A percentile compares a stretch with the other conserved stretches of the same genome.
Conservation (phyloP, 2,329 filamentous ascomycete species). For the Ploettnerulaceae sp. region DNA sequence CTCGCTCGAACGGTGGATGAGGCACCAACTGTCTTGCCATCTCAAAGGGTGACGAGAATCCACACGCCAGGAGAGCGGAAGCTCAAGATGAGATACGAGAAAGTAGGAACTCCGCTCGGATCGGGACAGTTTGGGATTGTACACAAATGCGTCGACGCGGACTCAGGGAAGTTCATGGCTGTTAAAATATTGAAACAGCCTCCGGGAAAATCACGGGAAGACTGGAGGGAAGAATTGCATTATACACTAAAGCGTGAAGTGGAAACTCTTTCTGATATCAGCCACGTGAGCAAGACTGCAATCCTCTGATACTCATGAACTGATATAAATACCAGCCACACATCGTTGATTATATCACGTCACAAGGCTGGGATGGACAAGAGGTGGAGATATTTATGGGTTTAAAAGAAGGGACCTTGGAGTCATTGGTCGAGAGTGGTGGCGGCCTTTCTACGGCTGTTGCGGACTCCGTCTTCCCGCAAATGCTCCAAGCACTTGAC, state of each 20-base stretch:
- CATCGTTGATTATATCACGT: constrained; percentile 14
- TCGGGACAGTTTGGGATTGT: constrained; percentile 21
- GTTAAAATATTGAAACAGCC: constrained; percentile 21
- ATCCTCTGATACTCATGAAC: constrained; percentile 1
- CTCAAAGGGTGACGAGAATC: constrained; percentile 11
- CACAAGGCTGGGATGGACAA: constrained; percentile 5
- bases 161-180: constrained; percentile 22
- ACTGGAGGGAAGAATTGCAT: constrained; percentile 6
- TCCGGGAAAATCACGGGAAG: constrained; percentile 9
- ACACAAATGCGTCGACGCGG: constrained; percentile 21
- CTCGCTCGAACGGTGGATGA: constrained; percentile 14
- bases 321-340: constrained; percentile 7
- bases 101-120: constrained; percentile 13
- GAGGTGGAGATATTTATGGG: constrained; percentile 13
- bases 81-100: constrained; percentile 19
- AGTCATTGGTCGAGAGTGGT: constrained; percentile 5
- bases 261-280: constrained; percentile 14
- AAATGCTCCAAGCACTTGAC: constrained; percentile 16
- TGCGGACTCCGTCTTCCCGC: constrained; percentile 13
- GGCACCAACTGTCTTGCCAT: constrained; percentile 13
- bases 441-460: background rate
- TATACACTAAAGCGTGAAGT: constrained; percentile 15
- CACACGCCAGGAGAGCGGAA: constrained; percentile 10
- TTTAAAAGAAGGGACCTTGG: constrained; percentile 12
- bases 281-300: constrained; percentile 6